These are phyloP conservation scores for Helichrysum umbraculigerum DNA, from an alignment of 129 eudicot species.

Conservation along the genomic window DNA sequence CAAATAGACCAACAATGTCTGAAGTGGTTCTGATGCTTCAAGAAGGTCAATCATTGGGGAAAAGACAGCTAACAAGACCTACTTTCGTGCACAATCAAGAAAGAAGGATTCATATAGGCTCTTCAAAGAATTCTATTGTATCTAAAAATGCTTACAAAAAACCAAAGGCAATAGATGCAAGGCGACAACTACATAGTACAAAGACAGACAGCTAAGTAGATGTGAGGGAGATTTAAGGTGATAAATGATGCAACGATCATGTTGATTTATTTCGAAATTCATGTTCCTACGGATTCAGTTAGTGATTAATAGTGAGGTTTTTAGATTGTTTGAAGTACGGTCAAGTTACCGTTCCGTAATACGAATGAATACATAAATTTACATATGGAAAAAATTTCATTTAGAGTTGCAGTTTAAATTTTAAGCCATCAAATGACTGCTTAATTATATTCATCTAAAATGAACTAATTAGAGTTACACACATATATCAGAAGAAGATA, in stretches of 20 bases:
- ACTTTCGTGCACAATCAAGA: constrained; percentile 22
- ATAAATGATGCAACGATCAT: background rate
- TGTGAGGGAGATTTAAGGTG: background rate
- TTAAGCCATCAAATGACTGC: too few species aligned
- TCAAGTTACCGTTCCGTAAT: too few species aligned
- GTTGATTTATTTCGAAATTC: background rate
- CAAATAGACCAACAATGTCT: constrained; percentile 67
- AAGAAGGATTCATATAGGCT: constrained; percentile 31
- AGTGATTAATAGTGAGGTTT: background rate
- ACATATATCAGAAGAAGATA: too few species aligned
- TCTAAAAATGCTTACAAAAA: background rate
- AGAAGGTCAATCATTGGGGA: constrained; percentile 41
- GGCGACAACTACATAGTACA: background rate
- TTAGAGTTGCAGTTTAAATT: too few species aligned
- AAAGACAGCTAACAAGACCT: constrained; percentile 37
- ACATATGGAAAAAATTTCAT: too few species aligned
- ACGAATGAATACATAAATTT: too few species aligned
- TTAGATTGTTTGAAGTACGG: too few species aligned
- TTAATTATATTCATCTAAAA: too few species aligned
- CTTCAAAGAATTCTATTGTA: constrained; percentile 10
- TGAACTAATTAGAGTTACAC: too few species aligned
- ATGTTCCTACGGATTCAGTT: background rate
- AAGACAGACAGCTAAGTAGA: background rate
- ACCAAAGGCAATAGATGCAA: background rate
- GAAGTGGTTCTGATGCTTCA: constrained; percentile 58